A percentile compares a stretch with the other conserved stretches of the same genome.
These are phyloP conservation scores for Rosa persica DNA, from an alignment of 306 rosid genomes.

Conservation along the genomic window DNA sequence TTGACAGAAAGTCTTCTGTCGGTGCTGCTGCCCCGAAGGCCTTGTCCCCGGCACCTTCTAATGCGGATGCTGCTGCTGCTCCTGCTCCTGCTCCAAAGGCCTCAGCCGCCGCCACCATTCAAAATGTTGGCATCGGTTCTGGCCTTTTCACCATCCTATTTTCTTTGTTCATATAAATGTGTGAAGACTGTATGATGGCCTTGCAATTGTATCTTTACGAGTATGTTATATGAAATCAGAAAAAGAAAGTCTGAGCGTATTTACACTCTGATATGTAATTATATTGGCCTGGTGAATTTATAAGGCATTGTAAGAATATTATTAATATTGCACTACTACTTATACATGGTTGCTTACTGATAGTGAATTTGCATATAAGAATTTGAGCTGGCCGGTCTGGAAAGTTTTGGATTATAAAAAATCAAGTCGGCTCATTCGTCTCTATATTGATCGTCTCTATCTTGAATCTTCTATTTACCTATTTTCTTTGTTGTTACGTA, in stretches of 20 bases:
- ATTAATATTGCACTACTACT: neutral
- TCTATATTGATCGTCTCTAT: no score
- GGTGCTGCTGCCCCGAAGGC: neutral
- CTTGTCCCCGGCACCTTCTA: neutral
- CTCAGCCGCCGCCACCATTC: constrained; percentile 14
- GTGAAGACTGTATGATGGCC: neutral
- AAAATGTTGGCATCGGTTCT: constrained; percentile 21
- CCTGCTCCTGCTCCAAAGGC: neutral
- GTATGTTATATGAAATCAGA: neutral
- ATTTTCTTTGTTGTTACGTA: no score
- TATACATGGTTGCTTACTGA: neutral
- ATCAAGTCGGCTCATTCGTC: no score
- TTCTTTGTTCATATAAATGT: constrained; percentile 23
- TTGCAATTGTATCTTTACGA: neutral
- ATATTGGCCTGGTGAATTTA: neutral
- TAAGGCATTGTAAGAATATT: neutral
- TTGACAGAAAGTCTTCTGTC: neutral
- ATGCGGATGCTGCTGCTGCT: neutral
- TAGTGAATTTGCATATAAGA: neutral
- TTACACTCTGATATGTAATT: neutral
- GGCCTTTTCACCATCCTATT: constrained; percentile 20
- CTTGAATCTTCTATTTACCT: no score
- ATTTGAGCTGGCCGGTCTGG: neutral
- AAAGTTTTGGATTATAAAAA: neutral
- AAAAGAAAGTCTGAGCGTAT: neutral